phyloP scores from a whole-genome alignment of 257 asterid species.

The Nicotiana obtusifolia region DNA sequence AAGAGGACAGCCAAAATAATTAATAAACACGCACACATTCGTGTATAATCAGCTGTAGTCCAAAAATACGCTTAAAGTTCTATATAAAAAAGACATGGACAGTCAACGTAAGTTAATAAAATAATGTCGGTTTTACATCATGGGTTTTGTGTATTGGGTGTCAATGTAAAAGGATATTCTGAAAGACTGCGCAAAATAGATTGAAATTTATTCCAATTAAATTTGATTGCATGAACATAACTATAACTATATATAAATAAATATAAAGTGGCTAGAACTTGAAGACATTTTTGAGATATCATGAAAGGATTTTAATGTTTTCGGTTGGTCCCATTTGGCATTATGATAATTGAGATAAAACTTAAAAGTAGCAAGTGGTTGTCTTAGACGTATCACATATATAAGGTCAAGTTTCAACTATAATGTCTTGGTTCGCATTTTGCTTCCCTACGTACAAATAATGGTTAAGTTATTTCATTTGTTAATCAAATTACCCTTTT shows the following conservation, averaged over 20 bases:
- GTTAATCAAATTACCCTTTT: too few species aligned
- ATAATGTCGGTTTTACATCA: background rate
- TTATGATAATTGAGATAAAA: background rate
- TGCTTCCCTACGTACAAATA: background rate
- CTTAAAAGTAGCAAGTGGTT: background rate
- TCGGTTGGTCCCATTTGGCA: constrained; percentile 1
- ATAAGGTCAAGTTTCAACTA: background rate
- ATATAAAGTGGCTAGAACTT: background rate
- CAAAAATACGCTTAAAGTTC: background rate
- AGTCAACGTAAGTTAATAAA: background rate
- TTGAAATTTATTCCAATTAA: background rate
- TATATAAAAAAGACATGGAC: background rate
- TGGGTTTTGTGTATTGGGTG: background rate
- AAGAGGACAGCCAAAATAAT: background rate
- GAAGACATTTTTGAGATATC: background rate
- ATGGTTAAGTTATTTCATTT: too few species aligned
- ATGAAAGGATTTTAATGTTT: background rate
- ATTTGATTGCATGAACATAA: background rate
- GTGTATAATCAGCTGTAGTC: background rate
- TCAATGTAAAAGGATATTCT: constrained; percentile 2
- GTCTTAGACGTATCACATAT: background rate
- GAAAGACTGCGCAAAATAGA: background rate
- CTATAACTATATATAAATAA: too few species aligned
- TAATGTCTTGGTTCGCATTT: background rate
- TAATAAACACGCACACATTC: background rate